Evolutionary conservation across 352 stramenopile genomes (phyloP), one percentile per base, ranked within the genome.

Genomic region (Globisporangium nagaii): DNA sequence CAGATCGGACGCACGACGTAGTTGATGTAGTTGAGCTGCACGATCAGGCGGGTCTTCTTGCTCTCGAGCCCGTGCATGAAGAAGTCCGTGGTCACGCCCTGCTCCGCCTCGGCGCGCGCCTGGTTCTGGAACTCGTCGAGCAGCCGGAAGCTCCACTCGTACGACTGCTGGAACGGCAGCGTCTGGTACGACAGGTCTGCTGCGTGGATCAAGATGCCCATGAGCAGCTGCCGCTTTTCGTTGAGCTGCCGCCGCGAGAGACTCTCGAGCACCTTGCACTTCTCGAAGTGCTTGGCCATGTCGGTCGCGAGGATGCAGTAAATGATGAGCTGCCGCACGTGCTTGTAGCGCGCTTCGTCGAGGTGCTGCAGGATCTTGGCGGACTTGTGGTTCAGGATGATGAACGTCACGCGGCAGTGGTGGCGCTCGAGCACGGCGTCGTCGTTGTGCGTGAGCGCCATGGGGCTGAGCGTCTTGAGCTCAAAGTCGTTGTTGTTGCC

Each of bases 401-500:
- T 81, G 49, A 87, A 91, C 17, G 82, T 87, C 13, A 87, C 72
- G 32, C 75, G 72, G 52, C 75, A 81, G 49, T 94, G 83, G 39
- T 93, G 83, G 31, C 86, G 86, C 60, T 96, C 85, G 9, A 95
- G 62, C 28, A 95, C 85, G 6, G 79, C 76, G 25, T 87, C 68
- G 56, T 96, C 82, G 48, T 93, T 91, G 73, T 95, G 88, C 1
- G 77, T 88, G 25, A 92, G 67, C 3, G 86, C 85, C 60, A 95
- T 75, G 4, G 71, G 65, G n/a, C 73, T 90, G 31, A 84, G 54
- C 20, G 70, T 78, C 27, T 87, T 88, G 27, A 92, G 63, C 65
- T 94, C 73, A 60, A 96, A 95, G 60, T 84, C 77, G 56, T 96
- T 96, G 22, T 65, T 91, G 51, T 87, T 83, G 43, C 83, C 80